Base-by-base conservation (phyloP, 1,139 yeast genomes). In the Yamadazyma sp. region DNA sequence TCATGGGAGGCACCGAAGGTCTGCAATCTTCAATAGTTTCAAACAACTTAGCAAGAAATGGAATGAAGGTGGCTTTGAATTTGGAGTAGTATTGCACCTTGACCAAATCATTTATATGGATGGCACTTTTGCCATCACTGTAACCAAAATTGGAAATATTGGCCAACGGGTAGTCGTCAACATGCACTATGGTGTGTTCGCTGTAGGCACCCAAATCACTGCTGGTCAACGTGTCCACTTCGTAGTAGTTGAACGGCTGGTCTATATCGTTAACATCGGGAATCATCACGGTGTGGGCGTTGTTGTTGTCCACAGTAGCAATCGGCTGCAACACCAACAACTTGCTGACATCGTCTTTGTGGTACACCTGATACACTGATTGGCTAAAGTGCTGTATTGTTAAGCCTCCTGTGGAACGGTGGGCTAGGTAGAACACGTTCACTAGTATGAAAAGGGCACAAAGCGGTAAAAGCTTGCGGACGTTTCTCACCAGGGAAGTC, bases 1-100 rank as follows among this genome's bases (percentile, higher is more conserved):
- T 61, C 15, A 66, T 54, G 1, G 43, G 31, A 1, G 37, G 46
- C n/a, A 61, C 44, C 1, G 35, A 28, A 3, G 72, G 71, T 31
- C 51, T 51, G 33, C 55, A 42, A 8, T 51, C 51, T 17, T 55
- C 53, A 14, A 63, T 48, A 4, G 39, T 15, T 4, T 37, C 39
- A 18, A 59, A 44, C 18, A 62, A 44, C 3, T 48, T 40, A 1
- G 39, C 45, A 45, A 64, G 52, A 43, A 58, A 59, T 5, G 41
- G 33, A 34, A 43, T 41, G 36, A 64, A 51, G 4, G 39, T 15
- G 17, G 37, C 34, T 17, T 43, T 41, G 36, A 61, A 61, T 24
- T 44, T 41, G 32, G 48, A 45, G 37, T 59, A 59, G 37, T 43
- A 46, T 31, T 52, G 52, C 17, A 41, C 31, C 20, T 38, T 40